Conservation (phyloP, 2,329 filamentous ascomycete genomes). For the Penicillium hordei region DNA sequence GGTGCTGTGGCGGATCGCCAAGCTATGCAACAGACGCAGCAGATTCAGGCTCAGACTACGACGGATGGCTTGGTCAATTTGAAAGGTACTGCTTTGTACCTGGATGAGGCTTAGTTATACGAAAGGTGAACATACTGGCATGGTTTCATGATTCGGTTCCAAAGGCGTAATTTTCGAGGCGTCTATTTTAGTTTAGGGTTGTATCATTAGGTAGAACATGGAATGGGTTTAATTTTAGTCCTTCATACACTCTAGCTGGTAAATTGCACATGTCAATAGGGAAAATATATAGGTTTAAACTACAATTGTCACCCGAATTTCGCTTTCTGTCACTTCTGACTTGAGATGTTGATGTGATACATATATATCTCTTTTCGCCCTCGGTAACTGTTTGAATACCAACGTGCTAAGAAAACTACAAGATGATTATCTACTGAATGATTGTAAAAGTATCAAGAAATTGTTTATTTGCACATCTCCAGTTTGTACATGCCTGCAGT, state of each 20-base stretch:
- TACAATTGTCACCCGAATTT: neutral
- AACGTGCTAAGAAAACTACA: neutral
- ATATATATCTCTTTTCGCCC: neutral
- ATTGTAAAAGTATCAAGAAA: neutral
- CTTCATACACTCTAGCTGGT: neutral
- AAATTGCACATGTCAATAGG: neutral
- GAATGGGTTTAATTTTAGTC: neutral
- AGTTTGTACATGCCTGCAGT: slow-evolving; percentile 19
- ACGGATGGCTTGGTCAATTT: slow-evolving; percentile 29
- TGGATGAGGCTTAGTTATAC: slow-evolving; percentile 28
- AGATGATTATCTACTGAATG: neutral
- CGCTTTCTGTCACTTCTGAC: neutral
- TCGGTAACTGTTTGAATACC: neutral
- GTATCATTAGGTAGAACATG: slow-evolving; percentile 9
- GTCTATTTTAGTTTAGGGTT: slow-evolving; percentile 4
- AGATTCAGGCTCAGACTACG: slow-evolving; percentile 30
- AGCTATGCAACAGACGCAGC: slow-evolving; percentile 20
- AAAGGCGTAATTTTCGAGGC: neutral
- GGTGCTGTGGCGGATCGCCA: slow-evolving; percentile 22
- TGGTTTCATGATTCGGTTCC: slow-evolving; percentile 1
- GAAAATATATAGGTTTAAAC: neutral
- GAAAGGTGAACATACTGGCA: neutral
- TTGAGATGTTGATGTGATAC: neutral
- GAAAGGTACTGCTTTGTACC: slow-evolving; percentile 34
- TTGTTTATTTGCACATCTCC: slow-evolving; percentile 23